Base-by-base conservation (phyloP, 805 yeast genomes). In the Schwanniomyces sp. region DNA sequence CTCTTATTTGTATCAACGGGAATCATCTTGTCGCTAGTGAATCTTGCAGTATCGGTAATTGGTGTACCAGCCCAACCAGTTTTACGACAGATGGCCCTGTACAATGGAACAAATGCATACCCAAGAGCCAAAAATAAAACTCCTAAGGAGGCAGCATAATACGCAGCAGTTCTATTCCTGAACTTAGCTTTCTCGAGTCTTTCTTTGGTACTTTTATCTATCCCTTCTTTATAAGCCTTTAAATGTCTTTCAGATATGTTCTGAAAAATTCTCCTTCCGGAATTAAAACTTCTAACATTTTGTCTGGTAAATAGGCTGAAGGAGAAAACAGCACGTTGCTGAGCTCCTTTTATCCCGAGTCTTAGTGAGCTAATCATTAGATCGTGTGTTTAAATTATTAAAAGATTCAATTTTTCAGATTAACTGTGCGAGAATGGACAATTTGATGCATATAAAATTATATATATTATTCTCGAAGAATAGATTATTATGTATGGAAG, bases 41-140 rank as follows among this genome's bases (percentile, higher is more conserved):
- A 88, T 57, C 80, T 83, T 9, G 84, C 65, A 39, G 75, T 67
- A 62, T 94, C 98, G 0, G 97, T 91, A 57, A 91, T 86, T 9
- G 98, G 98, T 7, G 86, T 84, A 37, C 99, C 99, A 43, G 92
- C 97, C 80, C 87, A 94, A 0, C 99, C 99, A 0, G 97, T 91
- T 66, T 95, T 80, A 57, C 91, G 88, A 74, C 99, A 94, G 27
- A 94, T 76, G 7, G 91, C 90, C 55, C 97, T 74, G 66, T 94
- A 94, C 6, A 94, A 70, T 4, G 98, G 98, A 16, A 94, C 99
- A 0, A 97, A 88, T 8, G 91, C 88, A 67, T 90, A 94, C 0
- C 96, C 79, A 5, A 92, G 72, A 0, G 96, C 88, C 14, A 89
- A 68, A 52, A 89, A 88, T 2, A 82, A 69, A 26, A 91, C 67